These are phyloP conservation scores for Aspergillus awamori DNA, from an alignment of 2,329 filamentous ascomycete genomes.

Conservation along the genomic window DNA sequence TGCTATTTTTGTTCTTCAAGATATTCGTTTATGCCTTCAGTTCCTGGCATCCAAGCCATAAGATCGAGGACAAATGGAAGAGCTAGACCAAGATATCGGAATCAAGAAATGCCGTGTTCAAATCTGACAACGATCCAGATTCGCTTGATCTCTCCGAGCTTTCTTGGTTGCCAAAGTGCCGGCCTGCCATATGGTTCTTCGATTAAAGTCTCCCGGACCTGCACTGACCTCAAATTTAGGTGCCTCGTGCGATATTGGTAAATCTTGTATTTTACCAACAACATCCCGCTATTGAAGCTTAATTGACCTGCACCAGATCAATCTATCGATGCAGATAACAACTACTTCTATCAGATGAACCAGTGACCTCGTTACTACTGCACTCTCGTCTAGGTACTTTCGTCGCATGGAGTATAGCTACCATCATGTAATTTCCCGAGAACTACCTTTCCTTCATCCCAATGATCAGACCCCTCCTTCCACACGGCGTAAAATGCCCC, in stretches of 20 bases:
- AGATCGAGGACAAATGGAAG: no score
- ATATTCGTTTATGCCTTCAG: no score
- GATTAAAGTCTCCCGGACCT: neutral
- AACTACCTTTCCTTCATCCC: neutral
- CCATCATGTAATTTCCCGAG: no score
- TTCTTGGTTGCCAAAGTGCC: neutral
- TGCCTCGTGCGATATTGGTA: neutral
- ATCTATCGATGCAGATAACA: neutral
- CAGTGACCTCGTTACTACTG: no score
- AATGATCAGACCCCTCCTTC: neutral
- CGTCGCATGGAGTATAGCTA: no score
- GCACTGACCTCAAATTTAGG: conserved; percentile 1
- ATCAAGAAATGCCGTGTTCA: neutral
- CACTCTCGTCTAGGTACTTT: no score
- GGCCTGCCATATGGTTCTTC: neutral
- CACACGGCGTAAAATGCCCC: neutral
- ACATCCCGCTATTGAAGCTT: conserved; percentile 1
- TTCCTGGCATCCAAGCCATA: no score
- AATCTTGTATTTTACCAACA: neutral
- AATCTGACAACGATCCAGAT: neutral
- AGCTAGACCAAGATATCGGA: no score
- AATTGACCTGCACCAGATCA: neutral
- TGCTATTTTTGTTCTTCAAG: neutral
- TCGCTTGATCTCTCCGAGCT: neutral
- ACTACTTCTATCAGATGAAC: neutral